Conservation (phyloP, 208 protist genomes). For the Trypanosoma boissoni region DNA sequence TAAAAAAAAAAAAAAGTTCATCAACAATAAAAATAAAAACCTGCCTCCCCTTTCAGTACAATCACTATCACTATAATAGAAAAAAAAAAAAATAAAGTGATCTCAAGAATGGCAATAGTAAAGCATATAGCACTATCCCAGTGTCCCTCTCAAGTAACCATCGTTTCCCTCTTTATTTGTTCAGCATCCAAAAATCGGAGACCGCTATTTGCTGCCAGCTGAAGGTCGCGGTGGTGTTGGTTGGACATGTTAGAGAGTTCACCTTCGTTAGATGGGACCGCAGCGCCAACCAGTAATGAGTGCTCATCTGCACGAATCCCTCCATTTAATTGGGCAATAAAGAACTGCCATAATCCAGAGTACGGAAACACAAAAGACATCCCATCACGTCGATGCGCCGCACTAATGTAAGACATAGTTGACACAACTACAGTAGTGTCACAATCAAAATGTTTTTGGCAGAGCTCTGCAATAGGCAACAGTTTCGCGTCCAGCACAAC, state of each 20-base stretch:
- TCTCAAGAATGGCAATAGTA: constrained; percentile 2
- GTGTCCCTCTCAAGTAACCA: too few relatives aligned
- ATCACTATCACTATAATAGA: too few relatives aligned
- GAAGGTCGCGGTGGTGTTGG: constrained; percentile 6
- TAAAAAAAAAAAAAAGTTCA: constrained; percentile 1
- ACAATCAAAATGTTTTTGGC: constrained; percentile 25
- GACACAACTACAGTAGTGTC: constrained; percentile 72
- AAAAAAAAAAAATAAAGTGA: too few relatives aligned
- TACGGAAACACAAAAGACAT: constrained; percentile 52
- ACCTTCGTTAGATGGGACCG: not conserved
- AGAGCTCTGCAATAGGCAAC: constrained; percentile 40
- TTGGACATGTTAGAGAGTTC: not conserved
- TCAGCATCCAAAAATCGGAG: constrained; percentile 19
- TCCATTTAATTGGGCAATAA: constrained; percentile 61
- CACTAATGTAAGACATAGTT: constrained; percentile 65
- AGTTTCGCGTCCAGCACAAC: constrained; percentile 38
- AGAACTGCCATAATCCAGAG: constrained; percentile 55
- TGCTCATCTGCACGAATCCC: constrained; percentile 53
- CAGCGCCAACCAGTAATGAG: constrained; percentile 57
- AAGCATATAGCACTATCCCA: not conserved
- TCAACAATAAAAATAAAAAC: constrained; percentile 1
- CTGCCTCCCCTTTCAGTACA: too few relatives aligned
- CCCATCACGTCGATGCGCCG: constrained; percentile 28
- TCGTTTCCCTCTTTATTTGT: constrained; percentile 13
- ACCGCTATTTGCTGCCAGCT: constrained; percentile 28